A percentile compares a stretch with the other conserved stretches of the same genome.
Evolutionary conservation across 2,329 filamentous ascomycete genomes (phyloP).

Genomic region (Exophiala aquamarina): DNA sequence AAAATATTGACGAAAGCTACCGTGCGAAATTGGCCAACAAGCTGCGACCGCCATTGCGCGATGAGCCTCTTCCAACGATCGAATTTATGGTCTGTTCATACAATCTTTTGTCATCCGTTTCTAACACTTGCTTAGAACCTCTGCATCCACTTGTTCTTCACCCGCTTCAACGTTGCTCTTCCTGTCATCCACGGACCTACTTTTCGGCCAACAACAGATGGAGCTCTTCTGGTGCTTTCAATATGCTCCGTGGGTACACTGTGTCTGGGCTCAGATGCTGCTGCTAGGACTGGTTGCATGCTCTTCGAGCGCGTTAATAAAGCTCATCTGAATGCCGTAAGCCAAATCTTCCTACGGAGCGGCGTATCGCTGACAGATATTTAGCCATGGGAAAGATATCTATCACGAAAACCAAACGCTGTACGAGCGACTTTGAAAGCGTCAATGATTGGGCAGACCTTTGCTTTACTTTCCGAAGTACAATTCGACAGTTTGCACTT

Average conservation of each 20-base stretch:
- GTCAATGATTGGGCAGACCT: slow-evolving; percentile 21
- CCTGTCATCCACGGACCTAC: slow-evolving; percentile 29
- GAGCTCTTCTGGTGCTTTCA: slow-evolving; percentile 29
- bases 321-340: slow-evolving; percentile 28
- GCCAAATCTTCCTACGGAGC: neutral
- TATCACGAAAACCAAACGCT: slow-evolving; percentile 1
- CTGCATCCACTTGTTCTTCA: slow-evolving; percentile 30
- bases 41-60: slow-evolving; percentile 2
- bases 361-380: neutral
- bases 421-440: slow-evolving; percentile 10
- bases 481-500: neutral
- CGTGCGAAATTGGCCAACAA: slow-evolving; percentile 3
- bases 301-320: slow-evolving; percentile 32
- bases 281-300: slow-evolving; percentile 23
- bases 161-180: slow-evolving; percentile 26
- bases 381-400: slow-evolving; percentile 7
- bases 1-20: slow-evolving; percentile 15
- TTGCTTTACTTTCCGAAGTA: slow-evolving; percentile 15
- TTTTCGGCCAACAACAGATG: slow-evolving; percentile 26
- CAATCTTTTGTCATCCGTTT: neutral
- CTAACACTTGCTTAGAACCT: slow-evolving; percentile 15
- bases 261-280: slow-evolving; percentile 26
- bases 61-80: slow-evolving; percentile 14
- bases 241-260: slow-evolving; percentile 30
- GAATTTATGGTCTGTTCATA: slow-evolving; percentile 5